Evolutionary conservation across 1,139 yeast species (phyloP).

Genomic region (Blastobotrys malaysiensis): DNA sequence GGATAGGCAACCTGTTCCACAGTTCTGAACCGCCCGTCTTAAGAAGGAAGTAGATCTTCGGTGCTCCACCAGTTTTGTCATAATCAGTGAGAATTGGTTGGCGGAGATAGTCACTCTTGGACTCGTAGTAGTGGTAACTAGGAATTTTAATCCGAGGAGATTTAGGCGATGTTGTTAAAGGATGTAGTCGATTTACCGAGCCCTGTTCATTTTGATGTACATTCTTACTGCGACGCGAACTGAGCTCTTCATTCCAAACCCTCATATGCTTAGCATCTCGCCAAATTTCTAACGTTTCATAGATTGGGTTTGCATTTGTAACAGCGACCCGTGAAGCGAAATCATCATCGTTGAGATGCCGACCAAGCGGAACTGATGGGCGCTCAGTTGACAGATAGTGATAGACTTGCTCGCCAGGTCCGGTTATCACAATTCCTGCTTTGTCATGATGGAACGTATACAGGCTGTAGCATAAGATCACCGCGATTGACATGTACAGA

Average conservation of each 20-base stretch:
- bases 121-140: conserved; percentile 5
- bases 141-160: neutral
- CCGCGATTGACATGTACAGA: neutral
- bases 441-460: neutral
- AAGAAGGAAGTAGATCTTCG: conserved; percentile 31
- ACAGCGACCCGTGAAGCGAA: no score
- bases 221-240: neutral
- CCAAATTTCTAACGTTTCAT: conserved; percentile 1
- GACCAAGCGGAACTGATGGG: no score
- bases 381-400: neutral
- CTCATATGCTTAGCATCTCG: neutral
- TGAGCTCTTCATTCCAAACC: no score
- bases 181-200: no score
- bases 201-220: neutral
- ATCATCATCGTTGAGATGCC: no score
- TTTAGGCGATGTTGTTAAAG: no score
- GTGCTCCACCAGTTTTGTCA: conserved; percentile 18
- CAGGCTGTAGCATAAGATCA: neutral
- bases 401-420: neutral
- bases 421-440: neutral
- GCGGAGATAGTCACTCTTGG: conserved; percentile 18
- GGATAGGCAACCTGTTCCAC: conserved; percentile 37
- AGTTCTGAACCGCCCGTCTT: conserved; percentile 36
- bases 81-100: conserved; percentile 26
- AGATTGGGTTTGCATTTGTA: neutral